Evolutionary conservation across 1,284 basidiomycete genomes (phyloP), one percentile per base, ranked within the genome.

Genomic region (Anthracocystis panici-leucophaei): DNA sequence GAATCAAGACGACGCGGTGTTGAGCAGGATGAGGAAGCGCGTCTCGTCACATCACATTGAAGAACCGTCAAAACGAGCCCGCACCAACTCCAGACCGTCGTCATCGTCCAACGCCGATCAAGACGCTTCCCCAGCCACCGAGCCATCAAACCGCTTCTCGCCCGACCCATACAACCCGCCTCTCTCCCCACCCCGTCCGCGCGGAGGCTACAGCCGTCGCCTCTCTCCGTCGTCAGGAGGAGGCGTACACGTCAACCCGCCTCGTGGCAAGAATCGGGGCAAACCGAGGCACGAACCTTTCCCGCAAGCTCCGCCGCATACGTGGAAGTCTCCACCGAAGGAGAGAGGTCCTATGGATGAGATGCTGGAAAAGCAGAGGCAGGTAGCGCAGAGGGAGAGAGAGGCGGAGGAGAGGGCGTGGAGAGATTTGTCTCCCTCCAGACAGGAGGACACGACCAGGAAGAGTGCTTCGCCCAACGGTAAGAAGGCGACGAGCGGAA

Each of bases 91-190:
- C 0, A 33, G 57, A 5, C 23, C 10, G 4, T 45, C 49, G 6
- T 29, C 42, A 4, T 44, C 46, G 2, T 12, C 46, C 5, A 16
- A 35, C 29, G 12, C 25, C 25, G 52, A 54, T 33, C 48, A 38
- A 18, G 33, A 59, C 41, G 8, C 16, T 27, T 27, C 27, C 2
- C 4, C 6, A 3, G 52, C 33, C 14, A 18, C 40, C 23, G 29
- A 27, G 5, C 50, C 63, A n/a, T 72, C 69, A 0, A 63, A 56
- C 7, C 52, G 57, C 25, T 81, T 75, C 59, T 77, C 73, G 9
- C 79, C 79, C 3, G 77, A 81, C 33, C 79, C 77, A 0, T 81
- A 52, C 60, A 75, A 79, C 48, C 79, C 79, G 1, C 79, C 79
- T 5, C 27, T 71, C 16, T 79, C 79, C 0, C 71, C 79, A 21